phyloP scores from a whole-genome alignment of 805 yeast species.

The Saccharomycopsis schoenii region DNA sequence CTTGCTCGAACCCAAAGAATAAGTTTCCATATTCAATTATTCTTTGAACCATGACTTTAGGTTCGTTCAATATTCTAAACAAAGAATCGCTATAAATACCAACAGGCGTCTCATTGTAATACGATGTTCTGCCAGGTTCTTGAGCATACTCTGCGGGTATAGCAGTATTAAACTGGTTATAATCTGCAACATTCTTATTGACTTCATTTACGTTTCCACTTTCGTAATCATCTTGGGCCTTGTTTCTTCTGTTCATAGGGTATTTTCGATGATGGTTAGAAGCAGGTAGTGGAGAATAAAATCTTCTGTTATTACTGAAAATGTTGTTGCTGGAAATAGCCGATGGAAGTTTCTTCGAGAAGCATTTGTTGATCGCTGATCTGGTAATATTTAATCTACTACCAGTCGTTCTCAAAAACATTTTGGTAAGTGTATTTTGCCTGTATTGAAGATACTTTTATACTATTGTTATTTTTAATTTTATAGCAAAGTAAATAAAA shows the following conservation, averaged over 20 bases:
- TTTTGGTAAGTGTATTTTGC: too few species aligned
- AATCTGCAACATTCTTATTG: background rate
- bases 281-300: background rate
- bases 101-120: background rate
- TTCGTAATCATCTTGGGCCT: background rate
- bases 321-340: too few species aligned
- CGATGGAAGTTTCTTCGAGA: too few species aligned
- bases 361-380: too few species aligned
- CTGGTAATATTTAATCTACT: too few species aligned
- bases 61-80: conserved; percentile 52
- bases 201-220: background rate
- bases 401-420: too few species aligned
- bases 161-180: background rate
- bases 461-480: too few species aligned
- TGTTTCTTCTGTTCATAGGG: background rate
- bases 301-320: background rate
- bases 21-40: conserved; percentile 83
- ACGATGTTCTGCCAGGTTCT: background rate
- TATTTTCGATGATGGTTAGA: background rate
- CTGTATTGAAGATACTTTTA: too few species aligned
- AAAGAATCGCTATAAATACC: conserved; percentile 3
- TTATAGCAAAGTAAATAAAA: too few species aligned
- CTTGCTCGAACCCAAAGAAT: conserved; percentile 84
- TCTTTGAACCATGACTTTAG: conserved; percentile 80
- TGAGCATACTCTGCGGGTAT: background rate